Evolutionary conservation across 768 basidiomycete genomes (phyloP), one percentile per base, ranked within the genome.

Genomic region (Aureoboletus auriporus): DNA sequence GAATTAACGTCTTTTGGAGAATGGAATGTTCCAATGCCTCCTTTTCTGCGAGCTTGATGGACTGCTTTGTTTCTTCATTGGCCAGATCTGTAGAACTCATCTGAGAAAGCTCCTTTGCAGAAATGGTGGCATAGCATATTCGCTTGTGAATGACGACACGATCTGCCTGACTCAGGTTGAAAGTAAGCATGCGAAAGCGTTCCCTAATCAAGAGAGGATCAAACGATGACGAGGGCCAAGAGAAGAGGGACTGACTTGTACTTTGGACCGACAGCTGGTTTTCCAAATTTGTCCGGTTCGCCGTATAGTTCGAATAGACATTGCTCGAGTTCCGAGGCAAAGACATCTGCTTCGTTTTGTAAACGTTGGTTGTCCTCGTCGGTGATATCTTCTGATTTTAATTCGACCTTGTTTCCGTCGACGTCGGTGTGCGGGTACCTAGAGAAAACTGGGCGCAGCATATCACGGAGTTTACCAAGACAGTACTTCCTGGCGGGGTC

Each of bases 31-130:
- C 85, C 58, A 95, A 70, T 1, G 89, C 82, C 69, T 89, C 89
- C 60, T 89, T 77, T 64, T 92, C 86, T 20, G 87, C 85, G 41
- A 80, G 79, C 63, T 83, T 86, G 62, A 92, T 93, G 44, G 86
- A 83, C 62, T 86, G 78, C 63, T 90, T 83, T 49, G 79, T 82
- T 67, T 93, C 88, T 65, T 93, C 91, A 64, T 87, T 86, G 29
- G 93, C 89, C 42, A 95, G 70, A 59, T 94, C 93, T 53, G 89
- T 90, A 23, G 88, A 88, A 16, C 89, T 86, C 87, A 94, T 90
- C 46, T 80, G 72, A 37, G 89, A 83, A 45, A 95, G 80, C 53
- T 84, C 84, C 61, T 77, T 76, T 7, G 90, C 79, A 42, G 82
- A 70, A 38, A 94, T 80, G 49, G 73, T 73, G 30, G 75, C 75